A percentile compares a stretch with the other conserved stretches of the same genome.
Conservation (phyloP, 1,284 basidiomycete genomes). For the Moesziomyces globuligerus region DNA sequence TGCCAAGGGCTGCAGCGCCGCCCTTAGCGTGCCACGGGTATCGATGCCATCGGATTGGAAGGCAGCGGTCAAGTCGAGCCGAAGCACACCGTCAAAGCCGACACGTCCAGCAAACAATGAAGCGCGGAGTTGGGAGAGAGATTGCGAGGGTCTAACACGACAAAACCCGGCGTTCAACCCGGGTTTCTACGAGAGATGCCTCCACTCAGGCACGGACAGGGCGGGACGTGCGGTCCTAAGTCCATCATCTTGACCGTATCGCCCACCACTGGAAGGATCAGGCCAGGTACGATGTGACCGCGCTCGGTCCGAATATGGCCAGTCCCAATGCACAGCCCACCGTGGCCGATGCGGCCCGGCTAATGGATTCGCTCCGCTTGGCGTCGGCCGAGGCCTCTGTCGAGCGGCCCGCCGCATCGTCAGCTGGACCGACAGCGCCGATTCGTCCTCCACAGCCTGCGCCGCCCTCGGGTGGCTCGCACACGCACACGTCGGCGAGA, state of each 20-base stretch:
- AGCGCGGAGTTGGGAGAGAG: background rate
- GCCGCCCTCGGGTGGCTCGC: no score
- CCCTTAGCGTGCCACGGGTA: background rate
- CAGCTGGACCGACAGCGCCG: no score
- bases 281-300: background rate
- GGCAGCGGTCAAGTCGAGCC: background rate
- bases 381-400: no score
- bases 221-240: background rate
- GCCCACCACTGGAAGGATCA: no score
- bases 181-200: background rate
- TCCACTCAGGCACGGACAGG: conserved; percentile 13
- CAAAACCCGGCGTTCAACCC: background rate
- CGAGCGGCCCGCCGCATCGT: no score
- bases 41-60: conserved; percentile 7
- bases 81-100: conserved; percentile 35
- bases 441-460: no score
- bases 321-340: conserved; percentile 23
- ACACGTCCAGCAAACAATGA: background rate
- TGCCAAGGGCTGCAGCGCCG: background rate
- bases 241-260: background rate
- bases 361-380: conserved; percentile 27
- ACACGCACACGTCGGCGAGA: no score
- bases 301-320: conserved; percentile 3
- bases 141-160: conserved; percentile 3
- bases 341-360: conserved; percentile 26